Base-by-base conservation (phyloP, 495 filamentous ascomycete species). In the Neohortaea acidophila region DNA sequence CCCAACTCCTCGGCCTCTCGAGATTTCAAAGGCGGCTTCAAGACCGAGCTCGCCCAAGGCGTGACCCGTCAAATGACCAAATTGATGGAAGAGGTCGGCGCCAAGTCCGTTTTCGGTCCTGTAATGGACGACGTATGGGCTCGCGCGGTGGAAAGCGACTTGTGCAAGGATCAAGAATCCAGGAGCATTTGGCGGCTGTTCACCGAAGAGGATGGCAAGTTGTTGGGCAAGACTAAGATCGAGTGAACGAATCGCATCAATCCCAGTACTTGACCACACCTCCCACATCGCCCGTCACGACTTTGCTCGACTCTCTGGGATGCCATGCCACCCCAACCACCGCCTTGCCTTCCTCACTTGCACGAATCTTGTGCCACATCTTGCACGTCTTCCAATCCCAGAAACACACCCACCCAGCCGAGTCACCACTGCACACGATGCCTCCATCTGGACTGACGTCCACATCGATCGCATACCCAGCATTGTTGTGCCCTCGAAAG, bases 371-470 rank as follows among this genome's bases (percentile, higher is more conserved):
- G 59, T 89, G 81, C 59, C 79, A 94, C 82, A 97, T 83, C 62
- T 93, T 96, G 51, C 86, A 84, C 25, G 84, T 94, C 73, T 96
- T 97, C 75, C 82, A 96, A 58, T 94, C 87, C 86, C 86, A 97
- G 63, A 93, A 94, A 59, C 82, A 94, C 30, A 87, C 75, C 49
- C 70, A 94, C 17, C 89, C 89, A 26, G 67, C 84, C 26, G 67
- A 77, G 56, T 96, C 91, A 38, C 89, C 89, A 23, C 69, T 77
- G 10, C 67, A 73, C 35, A 96, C 65, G 53, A 94, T 84, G 52
- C 86, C 80, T 2, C 89, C 89, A 52, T 94, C 89, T 1, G 89
- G 89, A 39, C 73, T 81, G 58, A 86, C 78, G 26, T 75, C 76
- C 33, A 97, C 66, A 50, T 93, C 89, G 49, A 94, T 81, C 19